phyloP scores from a whole-genome alignment of 331 rosid genomes.

The Acacia concinna region DNA sequence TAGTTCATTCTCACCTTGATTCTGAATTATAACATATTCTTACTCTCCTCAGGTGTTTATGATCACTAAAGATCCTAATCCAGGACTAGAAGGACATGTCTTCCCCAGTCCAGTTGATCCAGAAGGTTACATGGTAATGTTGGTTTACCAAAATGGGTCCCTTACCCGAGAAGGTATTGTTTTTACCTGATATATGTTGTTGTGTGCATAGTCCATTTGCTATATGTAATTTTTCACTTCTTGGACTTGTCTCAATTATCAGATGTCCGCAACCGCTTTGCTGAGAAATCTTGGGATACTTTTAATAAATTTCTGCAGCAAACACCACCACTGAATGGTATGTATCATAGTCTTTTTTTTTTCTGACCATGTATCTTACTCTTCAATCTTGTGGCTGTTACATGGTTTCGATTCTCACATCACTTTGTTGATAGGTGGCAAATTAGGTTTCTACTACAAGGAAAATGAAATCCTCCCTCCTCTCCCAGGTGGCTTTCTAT shows the following conservation, averaged over 20 bases:
- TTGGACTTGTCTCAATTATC: slow-evolving; percentile 21
- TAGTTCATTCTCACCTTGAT: slow-evolving; percentile 7
- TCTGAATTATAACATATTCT: slow-evolving; percentile 25
- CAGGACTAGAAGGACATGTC: slow-evolving; percentile 90
- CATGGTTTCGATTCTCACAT: slow-evolving; percentile 34
- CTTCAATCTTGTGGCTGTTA: neutral
- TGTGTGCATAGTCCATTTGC: slow-evolving; percentile 5
- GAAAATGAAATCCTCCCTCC: slow-evolving; percentile 98
- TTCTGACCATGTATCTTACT: slow-evolving; percentile 1
- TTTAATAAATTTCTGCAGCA: slow-evolving; percentile 65
- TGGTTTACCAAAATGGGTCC: slow-evolving; percentile 94
- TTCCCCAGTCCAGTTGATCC: slow-evolving; percentile 91
- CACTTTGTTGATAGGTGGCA: slow-evolving; percentile 58
- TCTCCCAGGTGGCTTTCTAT: slow-evolving; percentile 71
- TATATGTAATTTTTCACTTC: slow-evolving; percentile 25
- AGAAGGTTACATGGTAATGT: slow-evolving; percentile 89
- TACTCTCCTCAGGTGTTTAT: slow-evolving; percentile 64
- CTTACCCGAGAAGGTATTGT: slow-evolving; percentile 91
- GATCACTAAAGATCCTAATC: slow-evolving; percentile 81
- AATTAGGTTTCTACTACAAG: slow-evolving; percentile 91
- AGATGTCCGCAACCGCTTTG: slow-evolving; percentile 74
- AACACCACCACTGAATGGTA: slow-evolving; percentile 82
- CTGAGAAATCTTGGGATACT: slow-evolving; percentile 77
- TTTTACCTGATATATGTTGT: neutral
- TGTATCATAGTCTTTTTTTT: neutral